These are phyloP conservation scores for Panaeolus cyanescens DNA, from an alignment of 768 basidiomycete genomes.

Conservation along the genomic window DNA sequence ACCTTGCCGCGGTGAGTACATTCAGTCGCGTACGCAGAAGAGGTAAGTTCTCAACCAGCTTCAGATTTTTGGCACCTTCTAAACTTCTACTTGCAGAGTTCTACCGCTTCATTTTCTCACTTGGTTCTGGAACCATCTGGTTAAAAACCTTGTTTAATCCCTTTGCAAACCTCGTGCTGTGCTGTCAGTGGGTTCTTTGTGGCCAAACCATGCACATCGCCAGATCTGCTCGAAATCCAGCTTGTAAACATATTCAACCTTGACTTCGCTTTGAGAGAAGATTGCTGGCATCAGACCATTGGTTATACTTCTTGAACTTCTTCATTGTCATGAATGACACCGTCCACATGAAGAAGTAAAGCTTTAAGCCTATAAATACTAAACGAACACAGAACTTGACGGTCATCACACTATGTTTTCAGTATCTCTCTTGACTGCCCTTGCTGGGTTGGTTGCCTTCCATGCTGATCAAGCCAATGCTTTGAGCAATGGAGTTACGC, in stretches of 20 bases:
- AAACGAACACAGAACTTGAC: background rate
- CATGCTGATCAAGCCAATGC: slow-evolving; percentile 18
- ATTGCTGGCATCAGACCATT: background rate
- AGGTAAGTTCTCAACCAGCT: background rate
- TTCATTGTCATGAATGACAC: background rate
- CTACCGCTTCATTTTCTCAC: background rate
- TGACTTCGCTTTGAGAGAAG: background rate
- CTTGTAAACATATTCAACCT: background rate
- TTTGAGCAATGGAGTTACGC: slow-evolving; percentile 35
- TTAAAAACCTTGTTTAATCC: background rate
- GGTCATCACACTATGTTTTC: slow-evolving; percentile 17
- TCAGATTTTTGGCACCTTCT: background rate
- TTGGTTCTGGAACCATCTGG: background rate
- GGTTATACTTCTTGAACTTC: background rate
- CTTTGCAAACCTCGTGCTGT: background rate
- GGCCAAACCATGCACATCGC: background rate
- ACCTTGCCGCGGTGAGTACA: background rate
- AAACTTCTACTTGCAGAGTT: background rate
- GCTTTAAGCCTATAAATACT: background rate
- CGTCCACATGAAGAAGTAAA: background rate
- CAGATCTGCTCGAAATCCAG: background rate
- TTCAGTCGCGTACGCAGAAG: background rate
- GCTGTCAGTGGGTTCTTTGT: background rate
- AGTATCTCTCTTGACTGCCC: slow-evolving; percentile 20
- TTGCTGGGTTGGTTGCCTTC: slow-evolving; percentile 17